Base-by-base conservation (phyloP, 106 monocot species). In the Acorus gramineus region DNA sequence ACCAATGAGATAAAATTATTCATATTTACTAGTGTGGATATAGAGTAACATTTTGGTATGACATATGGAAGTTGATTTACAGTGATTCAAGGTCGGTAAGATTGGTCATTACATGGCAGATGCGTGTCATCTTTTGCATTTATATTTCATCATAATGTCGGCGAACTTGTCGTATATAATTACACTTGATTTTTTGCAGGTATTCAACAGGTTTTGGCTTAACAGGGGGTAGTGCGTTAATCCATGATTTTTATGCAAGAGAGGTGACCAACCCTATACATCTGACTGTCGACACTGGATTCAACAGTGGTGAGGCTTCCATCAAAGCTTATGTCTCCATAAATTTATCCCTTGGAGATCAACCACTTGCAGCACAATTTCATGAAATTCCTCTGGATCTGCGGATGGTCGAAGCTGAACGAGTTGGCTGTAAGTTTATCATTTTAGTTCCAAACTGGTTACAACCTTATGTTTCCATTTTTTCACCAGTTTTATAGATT, bases 141-240 rank as follows among this genome's bases (percentile, higher is more conserved):
- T 51, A 3, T 14, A 55, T 58, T 46, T 61, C 7, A 11, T 53
- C 42, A 14, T 0, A 28, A 28, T 28, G 28, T 28, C 28, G 28
- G 28, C 28, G 28, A 28, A 49, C 14, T 50, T 64, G 48, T 49
- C 45, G 0, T 50, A 49, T 14, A 49, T 14, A 46, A 58, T 52
- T 13, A 52, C 10, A 14, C 46, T 46, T 69, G 3, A 28, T 28
- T 28, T 28, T 28, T 28, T 78, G 67, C 76, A 96, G 95, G 95
- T 96, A 82, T 67, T 96, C 95, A 51, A 96, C 95, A 58, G 90
- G 95, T 50, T 75, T 82, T 78, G 95, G 82, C 66, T 84, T 96
- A 61, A 82, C 95, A 11, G 95, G 82, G 2, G 82, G 87, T 9
- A 96, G 95, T 77, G 59, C 87, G 47, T 61, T 96, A 47, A 96